Conservation (phyloP, 345 rosid genomes). For the Combretum micranthum region DNA sequence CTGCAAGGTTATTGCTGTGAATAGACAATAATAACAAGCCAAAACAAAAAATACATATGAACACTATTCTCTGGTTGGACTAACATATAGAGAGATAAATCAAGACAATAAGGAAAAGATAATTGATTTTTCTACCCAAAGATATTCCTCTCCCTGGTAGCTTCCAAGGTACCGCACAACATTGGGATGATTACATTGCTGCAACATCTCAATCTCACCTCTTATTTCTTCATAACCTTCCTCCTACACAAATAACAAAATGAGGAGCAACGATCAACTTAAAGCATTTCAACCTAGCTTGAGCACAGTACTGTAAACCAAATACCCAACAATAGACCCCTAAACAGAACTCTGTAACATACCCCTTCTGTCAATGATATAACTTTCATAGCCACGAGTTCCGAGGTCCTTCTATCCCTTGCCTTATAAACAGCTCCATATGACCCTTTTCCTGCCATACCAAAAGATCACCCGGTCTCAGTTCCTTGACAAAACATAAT, state of each 20-base stretch:
- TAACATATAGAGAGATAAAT: not conserved
- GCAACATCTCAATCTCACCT: slow-evolving; percentile 99
- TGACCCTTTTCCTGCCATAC: slow-evolving; percentile 83
- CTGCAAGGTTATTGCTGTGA: slow-evolving; percentile 30
- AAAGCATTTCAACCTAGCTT: not conserved
- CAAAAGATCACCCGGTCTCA: not conserved
- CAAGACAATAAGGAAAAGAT: not conserved
- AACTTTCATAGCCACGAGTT: slow-evolving; percentile 96
- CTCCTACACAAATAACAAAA: slow-evolving; percentile 45
- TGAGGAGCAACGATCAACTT: not conserved
- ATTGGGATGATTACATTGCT: slow-evolving; percentile 94
- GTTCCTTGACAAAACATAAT: slow-evolving; percentile 1
- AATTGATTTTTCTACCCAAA: slow-evolving; percentile 58
- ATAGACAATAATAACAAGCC: not conserved
- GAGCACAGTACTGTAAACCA: not conserved
- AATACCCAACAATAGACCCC: slow-evolving; percentile 2
- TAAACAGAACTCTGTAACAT: slow-evolving; percentile 9
- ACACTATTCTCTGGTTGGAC: not conserved
- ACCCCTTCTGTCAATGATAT: slow-evolving; percentile 94
- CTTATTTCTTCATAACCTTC: slow-evolving; percentile 98
- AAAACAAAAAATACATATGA: not conserved
- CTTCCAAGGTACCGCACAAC: slow-evolving; percentile 95
- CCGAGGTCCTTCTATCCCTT: slow-evolving; percentile 84
- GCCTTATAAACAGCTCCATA: slow-evolving; percentile 99
- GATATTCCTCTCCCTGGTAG: slow-evolving; percentile 98